Conservation (phyloP, 2,329 filamentous ascomycete species). For the Pseudogymnoascus sp. region DNA sequence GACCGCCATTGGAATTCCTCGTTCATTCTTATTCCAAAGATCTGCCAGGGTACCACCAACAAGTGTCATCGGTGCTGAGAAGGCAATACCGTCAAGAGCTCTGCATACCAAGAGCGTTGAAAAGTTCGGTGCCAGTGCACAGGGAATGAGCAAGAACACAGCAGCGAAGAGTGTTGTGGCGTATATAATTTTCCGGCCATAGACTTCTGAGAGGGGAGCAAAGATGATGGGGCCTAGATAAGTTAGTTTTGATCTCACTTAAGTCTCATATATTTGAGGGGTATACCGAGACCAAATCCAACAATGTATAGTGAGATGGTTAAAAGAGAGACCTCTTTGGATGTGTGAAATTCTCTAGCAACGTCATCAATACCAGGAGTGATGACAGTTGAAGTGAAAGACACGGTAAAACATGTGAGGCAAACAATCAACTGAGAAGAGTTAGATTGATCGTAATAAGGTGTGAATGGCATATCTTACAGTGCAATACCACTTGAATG, state of each 20-base stretch:
- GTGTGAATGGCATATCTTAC: too few species aligned
- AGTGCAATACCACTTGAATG: slow-evolving; percentile 70
- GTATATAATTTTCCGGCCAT: slow-evolving; percentile 63
- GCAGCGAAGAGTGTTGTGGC: slow-evolving; percentile 36
- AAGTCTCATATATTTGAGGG: not conserved
- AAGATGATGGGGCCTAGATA: slow-evolving; percentile 59
- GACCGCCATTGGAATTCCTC: slow-evolving; percentile 74
- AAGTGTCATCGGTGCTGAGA: slow-evolving; percentile 76
- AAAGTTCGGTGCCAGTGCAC: slow-evolving; percentile 66
- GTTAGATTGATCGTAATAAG: too few species aligned
- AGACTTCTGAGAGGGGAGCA: slow-evolving; percentile 67
- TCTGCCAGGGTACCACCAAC: slow-evolving; percentile 76
- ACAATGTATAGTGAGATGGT: slow-evolving; percentile 68
- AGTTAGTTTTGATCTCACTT: not conserved
- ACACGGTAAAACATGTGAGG: slow-evolving; percentile 61
- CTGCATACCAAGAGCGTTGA: slow-evolving; percentile 64
- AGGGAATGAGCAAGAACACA: slow-evolving; percentile 68
- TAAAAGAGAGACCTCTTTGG: slow-evolving; percentile 61
- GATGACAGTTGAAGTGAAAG: slow-evolving; percentile 62
- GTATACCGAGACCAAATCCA: slow-evolving; percentile 63
- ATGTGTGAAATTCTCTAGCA: slow-evolving; percentile 54
- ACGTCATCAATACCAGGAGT: slow-evolving; percentile 64
- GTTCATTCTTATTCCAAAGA: slow-evolving; percentile 69
- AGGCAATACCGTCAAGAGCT: slow-evolving; percentile 68
- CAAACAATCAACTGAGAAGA: slow-evolving; percentile 57